Base-by-base conservation (phyloP, 1,284 basidiomycete species). In the Porogramme epimiltina region DNA sequence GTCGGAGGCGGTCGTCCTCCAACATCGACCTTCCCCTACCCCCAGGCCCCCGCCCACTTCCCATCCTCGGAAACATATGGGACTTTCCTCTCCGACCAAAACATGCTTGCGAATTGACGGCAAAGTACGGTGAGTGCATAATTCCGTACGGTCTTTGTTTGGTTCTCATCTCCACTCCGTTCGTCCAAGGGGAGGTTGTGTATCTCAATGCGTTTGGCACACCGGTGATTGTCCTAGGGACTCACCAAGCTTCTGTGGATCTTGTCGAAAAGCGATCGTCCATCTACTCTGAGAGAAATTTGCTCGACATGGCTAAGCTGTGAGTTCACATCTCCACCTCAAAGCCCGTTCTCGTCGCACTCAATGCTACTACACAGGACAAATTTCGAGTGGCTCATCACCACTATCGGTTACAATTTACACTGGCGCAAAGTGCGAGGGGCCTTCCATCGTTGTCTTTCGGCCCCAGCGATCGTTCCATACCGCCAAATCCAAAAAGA, bases 221-320 rank as follows among this genome's bases (percentile, higher is more conserved):
- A 25, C 31, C 43, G 8, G 44, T 58, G 4, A 28, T 62, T 13
- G 37, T 62, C 6, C 28, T 62, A 2, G 56, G 55, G 8, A 51
- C 58, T 2, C 45, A 48, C 6, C 43, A 55, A 25, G 40, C 42
- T 13, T 71, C 70, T 3, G 59, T 56, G 10, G 75, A 74, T 2
- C 63, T 79, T 10, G 62, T 79, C 18, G 73, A 76, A 15, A 74
- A 70, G 46, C 66, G 72, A 18, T 73, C 73, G 0, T 37, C 57
- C 2, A 62, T 56, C 16, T 63, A 63, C 34, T 56, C 52, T 3
- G 58, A 59, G 40, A 47, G 56, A 33, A 19, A 19, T 8, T 13
- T 31, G 28, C 13, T 13, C 28, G 28, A 31, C 28, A 13, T 31
- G 8, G 28, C 34, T 37, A 5, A n/a, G 13, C 34, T 6, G 18